phyloP scores from a whole-genome alignment of 2,329 filamentous ascomycete species.

The Arachnomyces sp. region DNA sequence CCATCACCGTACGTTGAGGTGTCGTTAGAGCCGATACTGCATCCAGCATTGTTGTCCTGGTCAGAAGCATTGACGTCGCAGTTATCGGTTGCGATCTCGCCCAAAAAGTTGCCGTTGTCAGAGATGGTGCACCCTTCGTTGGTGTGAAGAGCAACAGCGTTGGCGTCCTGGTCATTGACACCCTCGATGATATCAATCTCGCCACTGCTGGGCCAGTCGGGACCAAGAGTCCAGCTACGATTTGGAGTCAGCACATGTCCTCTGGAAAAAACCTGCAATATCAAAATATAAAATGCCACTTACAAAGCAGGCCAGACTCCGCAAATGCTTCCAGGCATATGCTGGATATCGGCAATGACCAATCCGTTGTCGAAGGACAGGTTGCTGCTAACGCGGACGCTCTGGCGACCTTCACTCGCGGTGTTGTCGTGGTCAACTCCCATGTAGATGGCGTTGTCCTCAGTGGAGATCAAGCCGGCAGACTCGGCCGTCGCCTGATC shows the following conservation, averaged over 20 bases:
- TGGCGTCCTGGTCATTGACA: constrained; percentile 49
- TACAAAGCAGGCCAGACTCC: constrained; percentile 63
- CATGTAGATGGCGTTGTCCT: constrained; percentile 19
- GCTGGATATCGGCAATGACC: constrained; percentile 63
- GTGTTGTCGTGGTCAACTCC: constrained; percentile 22
- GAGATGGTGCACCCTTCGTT: constrained; percentile 44
- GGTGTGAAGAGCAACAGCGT: constrained; percentile 57
- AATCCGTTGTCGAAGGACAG: constrained; percentile 57
- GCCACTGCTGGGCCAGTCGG: constrained; percentile 58
- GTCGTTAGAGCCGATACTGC: constrained; percentile 38
- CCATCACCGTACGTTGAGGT: constrained; percentile 51
- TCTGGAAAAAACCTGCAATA: neutral
- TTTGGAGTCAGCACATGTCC: constrained; percentile 13
- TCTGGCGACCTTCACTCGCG: constrained; percentile 43
- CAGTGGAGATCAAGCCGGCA: constrained; percentile 13
- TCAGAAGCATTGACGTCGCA: constrained; percentile 39
- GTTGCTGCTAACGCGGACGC: constrained; percentile 62
- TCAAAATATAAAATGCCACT: constrained; percentile 28
- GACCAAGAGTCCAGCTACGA: constrained; percentile 48
- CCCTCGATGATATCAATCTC: constrained; percentile 67
- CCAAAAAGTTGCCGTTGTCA: constrained; percentile 34
- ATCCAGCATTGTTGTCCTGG: constrained; percentile 37
- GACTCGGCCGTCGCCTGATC: constrained; percentile 17
- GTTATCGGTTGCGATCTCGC: constrained; percentile 39
- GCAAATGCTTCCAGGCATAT: constrained; percentile 66